These are phyloP conservation scores for Saccharomycopsis sp. DNA, from an alignment of 805 yeast genomes.

Conservation along the genomic window DNA sequence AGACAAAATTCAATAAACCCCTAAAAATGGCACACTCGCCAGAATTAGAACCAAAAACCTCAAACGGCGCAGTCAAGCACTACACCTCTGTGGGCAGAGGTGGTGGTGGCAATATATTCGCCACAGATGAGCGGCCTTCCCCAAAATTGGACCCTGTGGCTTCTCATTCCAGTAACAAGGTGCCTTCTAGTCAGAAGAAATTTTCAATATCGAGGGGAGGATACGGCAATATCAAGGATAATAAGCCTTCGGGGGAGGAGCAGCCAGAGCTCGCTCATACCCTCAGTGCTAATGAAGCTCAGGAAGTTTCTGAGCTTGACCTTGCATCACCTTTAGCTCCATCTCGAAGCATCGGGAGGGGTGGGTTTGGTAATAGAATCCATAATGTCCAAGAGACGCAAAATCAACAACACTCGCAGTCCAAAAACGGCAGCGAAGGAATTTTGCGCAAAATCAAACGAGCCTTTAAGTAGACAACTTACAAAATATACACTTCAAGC, in stretches of 20 bases:
- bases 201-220: constrained; percentile 20
- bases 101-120: constrained; percentile 21
- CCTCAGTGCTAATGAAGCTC: background rate
- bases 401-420: background rate
- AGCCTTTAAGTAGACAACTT: constrained; percentile 6
- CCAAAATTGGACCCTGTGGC: constrained; percentile 17
- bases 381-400: constrained; percentile 6
- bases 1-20: background rate
- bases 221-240: constrained; percentile 20
- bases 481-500: background rate
- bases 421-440: background rate
- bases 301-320: background rate
- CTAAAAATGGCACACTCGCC: background rate
- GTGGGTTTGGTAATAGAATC: constrained; percentile 19
- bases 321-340: constrained; percentile 11
- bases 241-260: background rate
- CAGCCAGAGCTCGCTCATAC: background rate
- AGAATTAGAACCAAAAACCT: constrained; percentile 12
- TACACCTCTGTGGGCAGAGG: constrained; percentile 19
- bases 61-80: constrained; percentile 1
- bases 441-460: constrained; percentile 7
- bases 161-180: constrained; percentile 11
- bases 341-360: constrained; percentile 20
- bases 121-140: constrained; percentile 6
- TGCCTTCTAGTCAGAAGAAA: constrained; percentile 20